Conservation (phyloP, 805 yeast species). For the Starmerella potacharoeniae region DNA sequence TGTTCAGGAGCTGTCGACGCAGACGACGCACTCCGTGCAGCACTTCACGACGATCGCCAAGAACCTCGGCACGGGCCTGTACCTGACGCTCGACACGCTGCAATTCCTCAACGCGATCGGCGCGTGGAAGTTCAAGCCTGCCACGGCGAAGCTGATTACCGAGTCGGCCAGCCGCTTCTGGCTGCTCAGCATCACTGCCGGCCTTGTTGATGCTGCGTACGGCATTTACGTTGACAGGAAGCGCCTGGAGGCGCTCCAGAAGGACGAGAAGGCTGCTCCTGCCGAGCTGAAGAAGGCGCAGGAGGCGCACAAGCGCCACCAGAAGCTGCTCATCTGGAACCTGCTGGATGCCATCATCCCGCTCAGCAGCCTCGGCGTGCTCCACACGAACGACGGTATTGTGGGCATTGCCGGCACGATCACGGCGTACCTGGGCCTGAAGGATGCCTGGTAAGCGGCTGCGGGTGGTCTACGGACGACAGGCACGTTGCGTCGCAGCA, state of each 20-base stretch:
- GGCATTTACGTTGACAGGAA: conserved; percentile 37
- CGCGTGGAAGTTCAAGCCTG: conserved; percentile 28
- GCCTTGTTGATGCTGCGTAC: conserved; percentile 49
- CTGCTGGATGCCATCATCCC: conserved; percentile 66
- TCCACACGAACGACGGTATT: conserved; percentile 61
- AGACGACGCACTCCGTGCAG: conserved; percentile 49
- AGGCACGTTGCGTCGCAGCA: no score
- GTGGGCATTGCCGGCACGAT: conserved; percentile 76
- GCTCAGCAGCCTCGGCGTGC: conserved; percentile 48
- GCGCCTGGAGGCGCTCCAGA: conserved; percentile 25
- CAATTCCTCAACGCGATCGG: conserved; percentile 26
- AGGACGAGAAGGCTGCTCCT: conserved; percentile 30
- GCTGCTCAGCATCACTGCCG: conserved; percentile 59
- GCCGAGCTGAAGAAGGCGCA: conserved; percentile 33
- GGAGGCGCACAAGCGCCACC: conserved; percentile 9
- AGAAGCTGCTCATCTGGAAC: conserved; percentile 53
- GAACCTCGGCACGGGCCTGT: conserved; percentile 29
- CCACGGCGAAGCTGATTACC: conserved; percentile 16
- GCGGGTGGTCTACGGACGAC: no score
- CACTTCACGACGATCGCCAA: conserved; percentile 34
- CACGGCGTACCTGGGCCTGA: conserved; percentile 68
- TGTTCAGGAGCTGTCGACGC: conserved; percentile 53
- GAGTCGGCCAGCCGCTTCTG: conserved; percentile 39
- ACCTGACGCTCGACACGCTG: conserved; percentile 29
- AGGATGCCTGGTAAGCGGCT: conserved; percentile 12